These are phyloP conservation scores for Monilinia aucupariae DNA, from an alignment of 2,329 filamentous ascomycete species.

Conservation along the genomic window DNA sequence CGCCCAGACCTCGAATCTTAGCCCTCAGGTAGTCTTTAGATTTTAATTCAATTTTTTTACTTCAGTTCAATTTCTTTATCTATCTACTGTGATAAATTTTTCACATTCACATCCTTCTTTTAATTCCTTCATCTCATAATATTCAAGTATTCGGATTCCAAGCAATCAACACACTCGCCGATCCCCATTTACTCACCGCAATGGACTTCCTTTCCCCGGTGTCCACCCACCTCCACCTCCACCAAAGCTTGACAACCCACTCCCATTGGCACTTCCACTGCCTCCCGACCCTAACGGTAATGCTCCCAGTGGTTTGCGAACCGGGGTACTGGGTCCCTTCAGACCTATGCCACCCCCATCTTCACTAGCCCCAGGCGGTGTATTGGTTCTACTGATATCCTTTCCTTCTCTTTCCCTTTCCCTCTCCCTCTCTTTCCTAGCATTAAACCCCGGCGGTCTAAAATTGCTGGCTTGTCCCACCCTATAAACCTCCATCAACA, in stretches of 20 bases:
- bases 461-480: slow-evolving; percentile 55
- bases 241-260: slow-evolving; percentile 5
- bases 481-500: slow-evolving; percentile 80
- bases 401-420: slow-evolving; percentile 42
- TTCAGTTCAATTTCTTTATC: neutral
- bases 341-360: neutral
- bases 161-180: neutral
- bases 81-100: neutral
- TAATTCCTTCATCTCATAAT: neutral
- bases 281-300: slow-evolving; percentile 8
- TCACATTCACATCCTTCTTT: neutral
- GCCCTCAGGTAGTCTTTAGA: neutral
- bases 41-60: neutral
- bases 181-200: neutral
- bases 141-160: neutral
- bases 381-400: slow-evolving; percentile 46
- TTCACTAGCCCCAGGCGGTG: slow-evolving; percentile 40
- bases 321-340: slow-evolving; percentile 12
- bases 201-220: slow-evolving; percentile 10
- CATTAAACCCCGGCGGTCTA: slow-evolving; percentile 45
- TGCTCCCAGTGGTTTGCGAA: slow-evolving; percentile 8
- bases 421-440: slow-evolving; percentile 39
- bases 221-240: slow-evolving; percentile 14
- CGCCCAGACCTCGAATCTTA: no score
- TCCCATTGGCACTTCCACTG: slow-evolving; percentile 1